Evolutionary conservation across 352 stramenopile genomes (phyloP).

Genomic region (Plasmopara muralis): DNA sequence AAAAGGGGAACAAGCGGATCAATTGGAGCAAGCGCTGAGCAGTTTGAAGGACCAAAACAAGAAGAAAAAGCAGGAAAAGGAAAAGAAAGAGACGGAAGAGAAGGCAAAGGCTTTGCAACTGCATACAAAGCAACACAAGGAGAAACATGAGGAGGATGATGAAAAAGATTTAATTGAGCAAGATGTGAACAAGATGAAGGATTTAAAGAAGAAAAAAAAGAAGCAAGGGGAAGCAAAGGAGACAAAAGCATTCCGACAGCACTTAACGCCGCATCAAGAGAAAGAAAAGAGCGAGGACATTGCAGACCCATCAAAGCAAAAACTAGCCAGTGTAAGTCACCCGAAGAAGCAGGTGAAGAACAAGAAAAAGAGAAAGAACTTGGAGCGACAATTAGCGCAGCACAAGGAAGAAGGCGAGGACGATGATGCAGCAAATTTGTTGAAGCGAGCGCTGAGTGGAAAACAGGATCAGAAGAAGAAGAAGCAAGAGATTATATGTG

Average conservation of each 20-base stretch:
- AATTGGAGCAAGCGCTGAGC: background rate
- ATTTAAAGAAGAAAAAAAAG: conserved; percentile 12
- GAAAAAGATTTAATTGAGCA: conserved; percentile 19
- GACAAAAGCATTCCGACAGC: background rate
- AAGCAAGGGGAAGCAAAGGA: conserved; percentile 1
- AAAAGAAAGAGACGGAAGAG: conserved; percentile 1
- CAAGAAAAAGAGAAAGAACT: background rate
- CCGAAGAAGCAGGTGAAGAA: background rate
- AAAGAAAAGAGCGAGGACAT: background rate
- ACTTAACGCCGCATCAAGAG: no score
- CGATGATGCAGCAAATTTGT: background rate
- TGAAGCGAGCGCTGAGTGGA: background rate
- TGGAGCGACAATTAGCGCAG: no score
- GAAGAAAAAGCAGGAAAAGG: conserved; percentile 7
- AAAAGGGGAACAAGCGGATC: conserved; percentile 5
- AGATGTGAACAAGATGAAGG: conserved; percentile 30
- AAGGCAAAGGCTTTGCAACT: conserved; percentile 1
- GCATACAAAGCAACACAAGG: conserved; percentile 4
- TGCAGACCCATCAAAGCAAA: background rate
- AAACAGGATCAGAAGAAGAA: background rate
- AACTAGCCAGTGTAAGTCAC: background rate
- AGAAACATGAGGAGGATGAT: conserved; percentile 1
- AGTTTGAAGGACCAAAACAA: conserved; percentile 3
- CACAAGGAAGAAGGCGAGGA: background rate
- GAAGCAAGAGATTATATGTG: background rate